A percentile compares a stretch with the other conserved stretches of the same genome.
phyloP scores from a whole-genome alignment of 305 asterid genomes.

The Fraxinus xanthoxyloides region DNA sequence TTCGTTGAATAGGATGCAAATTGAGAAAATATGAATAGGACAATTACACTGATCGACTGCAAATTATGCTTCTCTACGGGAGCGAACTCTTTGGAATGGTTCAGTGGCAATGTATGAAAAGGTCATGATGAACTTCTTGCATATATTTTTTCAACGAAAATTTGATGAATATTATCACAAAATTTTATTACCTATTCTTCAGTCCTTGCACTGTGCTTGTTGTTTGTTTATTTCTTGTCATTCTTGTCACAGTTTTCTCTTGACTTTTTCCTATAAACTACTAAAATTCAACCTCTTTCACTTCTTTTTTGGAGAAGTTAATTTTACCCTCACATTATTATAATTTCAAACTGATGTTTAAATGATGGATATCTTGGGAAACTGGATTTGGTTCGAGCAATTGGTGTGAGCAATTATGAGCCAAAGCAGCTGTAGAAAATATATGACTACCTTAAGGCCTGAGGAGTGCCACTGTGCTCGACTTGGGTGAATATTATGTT shows the following conservation, averaged over 20 bases:
- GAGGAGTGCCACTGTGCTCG: conserved; percentile 82
- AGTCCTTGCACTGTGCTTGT: background rate
- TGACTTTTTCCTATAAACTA: no score
- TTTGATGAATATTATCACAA: background rate
- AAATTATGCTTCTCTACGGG: conserved; percentile 85
- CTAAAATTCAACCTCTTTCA: no score
- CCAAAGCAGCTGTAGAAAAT: conserved; percentile 82
- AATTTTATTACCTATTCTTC: background rate
- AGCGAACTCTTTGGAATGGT: conserved; percentile 93
- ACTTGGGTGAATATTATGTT: conserved; percentile 55
- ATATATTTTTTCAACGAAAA: background rate
- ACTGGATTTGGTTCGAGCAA: conserved; percentile 84
- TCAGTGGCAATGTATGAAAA: conserved; percentile 95
- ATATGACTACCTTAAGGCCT: conserved; percentile 63
- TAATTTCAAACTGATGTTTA: background rate
- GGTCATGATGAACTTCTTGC: conserved; percentile 48
- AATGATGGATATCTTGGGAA: conserved; percentile 1
- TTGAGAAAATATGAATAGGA: conserved; percentile 78
- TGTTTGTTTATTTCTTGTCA: background rate
- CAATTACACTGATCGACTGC: conserved; percentile 94
- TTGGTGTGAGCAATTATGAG: conserved; percentile 94
- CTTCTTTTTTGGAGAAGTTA: no score
- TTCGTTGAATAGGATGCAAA: conserved; percentile 64
- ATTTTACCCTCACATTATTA: no score
- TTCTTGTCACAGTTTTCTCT: no score